These are phyloP conservation scores for Fraxinus dipetala DNA, from an alignment of 305 asterid species.

Conservation along the genomic window DNA sequence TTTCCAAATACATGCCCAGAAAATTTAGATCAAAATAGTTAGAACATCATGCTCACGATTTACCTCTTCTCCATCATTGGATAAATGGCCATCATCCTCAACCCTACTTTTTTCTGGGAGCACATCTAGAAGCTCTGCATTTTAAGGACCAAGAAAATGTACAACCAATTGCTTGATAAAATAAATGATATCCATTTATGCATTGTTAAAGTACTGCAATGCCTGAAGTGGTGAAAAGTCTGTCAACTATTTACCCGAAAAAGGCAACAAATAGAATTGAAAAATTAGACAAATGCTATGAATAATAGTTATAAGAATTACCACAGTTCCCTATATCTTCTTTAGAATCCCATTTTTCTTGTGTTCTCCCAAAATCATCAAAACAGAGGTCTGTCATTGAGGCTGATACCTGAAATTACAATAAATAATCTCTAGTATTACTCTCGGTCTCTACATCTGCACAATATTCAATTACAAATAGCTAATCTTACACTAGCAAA, in stretches of 20 bases:
- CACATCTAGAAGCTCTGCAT: conserved; percentile 70
- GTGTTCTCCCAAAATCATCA: conserved; percentile 66
- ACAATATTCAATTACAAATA: neutral
- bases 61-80: conserved; percentile 61
- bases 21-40: neutral
- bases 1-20: neutral
- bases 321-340: conserved; percentile 83
- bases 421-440: neutral
- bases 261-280: neutral
- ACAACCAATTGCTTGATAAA: neutral
- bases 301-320: conserved; percentile 20
- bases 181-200: neutral
- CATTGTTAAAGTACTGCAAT: neutral
- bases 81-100: conserved; percentile 71
- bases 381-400: conserved; percentile 85
- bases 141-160: neutral
- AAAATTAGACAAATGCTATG: neutral
- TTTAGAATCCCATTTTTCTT: conserved; percentile 69
- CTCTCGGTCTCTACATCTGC: neutral
- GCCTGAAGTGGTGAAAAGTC: neutral
- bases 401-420: conserved; percentile 55
- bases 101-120: conserved; percentile 69
- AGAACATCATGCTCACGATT: conserved; percentile 4
- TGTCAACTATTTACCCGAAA: neutral
- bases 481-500: conserved; percentile 57